Percentiles rank a stretch among this genome's conserved stretches.
Evolutionary conservation across 78 protist species (phyloP).

Genomic region (Dictyostelium capitatum): DNA sequence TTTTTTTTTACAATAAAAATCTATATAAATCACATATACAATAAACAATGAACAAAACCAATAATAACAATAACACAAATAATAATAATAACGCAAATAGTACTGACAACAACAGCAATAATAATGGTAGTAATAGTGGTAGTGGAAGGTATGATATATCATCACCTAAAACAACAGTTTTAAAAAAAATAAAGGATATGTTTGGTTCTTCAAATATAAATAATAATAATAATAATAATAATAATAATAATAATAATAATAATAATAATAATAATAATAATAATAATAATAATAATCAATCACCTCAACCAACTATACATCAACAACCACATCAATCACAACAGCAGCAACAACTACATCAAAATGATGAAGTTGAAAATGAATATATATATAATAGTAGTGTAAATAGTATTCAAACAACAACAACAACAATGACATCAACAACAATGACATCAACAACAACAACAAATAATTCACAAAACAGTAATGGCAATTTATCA

Average conservation of each 20-base stretch:
- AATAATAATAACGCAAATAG: background rate
- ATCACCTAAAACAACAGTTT: conserved; percentile 74
- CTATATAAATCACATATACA: background rate
- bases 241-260: background rate
- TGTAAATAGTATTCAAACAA: background rate
- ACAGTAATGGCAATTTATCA: background rate
- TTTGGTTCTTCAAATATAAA: conserved; percentile 33
- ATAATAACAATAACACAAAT: background rate
- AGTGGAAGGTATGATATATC: conserved; percentile 39
- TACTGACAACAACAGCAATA: background rate
- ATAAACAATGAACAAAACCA: background rate
- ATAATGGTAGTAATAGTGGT: conserved; percentile 14
- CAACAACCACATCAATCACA: background rate
- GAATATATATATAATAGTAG: background rate
- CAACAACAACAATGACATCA: too few species aligned
- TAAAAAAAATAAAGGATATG: conserved; percentile 64
- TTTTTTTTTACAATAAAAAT: background rate
- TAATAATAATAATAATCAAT: background rate
- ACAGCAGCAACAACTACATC: background rate
- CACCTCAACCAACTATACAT: background rate
- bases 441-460: background rate
- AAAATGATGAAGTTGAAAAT: background rate
- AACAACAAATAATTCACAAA: background rate
- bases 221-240: background rate
- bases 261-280: background rate